These are phyloP conservation scores for Cladosporium sp. DNA, from an alignment of 2,329 filamentous ascomycete genomes.

Conservation along the genomic window DNA sequence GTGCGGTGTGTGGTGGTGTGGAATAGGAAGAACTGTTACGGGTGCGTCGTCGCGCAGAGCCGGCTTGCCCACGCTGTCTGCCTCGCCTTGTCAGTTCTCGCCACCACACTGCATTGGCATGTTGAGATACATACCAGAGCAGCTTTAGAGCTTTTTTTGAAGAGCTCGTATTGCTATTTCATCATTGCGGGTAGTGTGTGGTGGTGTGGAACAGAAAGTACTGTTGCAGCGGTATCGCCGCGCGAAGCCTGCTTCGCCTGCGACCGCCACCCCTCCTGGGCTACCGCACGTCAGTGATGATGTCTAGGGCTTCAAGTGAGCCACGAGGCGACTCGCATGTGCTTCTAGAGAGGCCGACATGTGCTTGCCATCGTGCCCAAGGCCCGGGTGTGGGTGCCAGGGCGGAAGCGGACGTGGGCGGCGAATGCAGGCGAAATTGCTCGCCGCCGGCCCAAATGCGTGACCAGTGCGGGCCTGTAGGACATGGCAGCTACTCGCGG, in stretches of 20 bases:
- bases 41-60: not conserved
- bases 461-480: not conserved
- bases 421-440: not conserved
- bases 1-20: not conserved
- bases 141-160: not conserved
- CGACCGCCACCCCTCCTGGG: not conserved
- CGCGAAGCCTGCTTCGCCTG: not conserved
- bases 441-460: not conserved
- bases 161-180: not conserved
- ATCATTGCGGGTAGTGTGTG: not conserved
- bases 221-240: not conserved
- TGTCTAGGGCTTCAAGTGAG: not conserved
- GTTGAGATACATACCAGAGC: not conserved
- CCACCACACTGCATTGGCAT: too few species aligned
- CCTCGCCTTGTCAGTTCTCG: not conserved
- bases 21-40: not conserved
- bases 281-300: not conserved
- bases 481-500: not conserved
- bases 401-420: not conserved
- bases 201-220: not conserved
- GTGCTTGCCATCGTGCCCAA: not conserved
- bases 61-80: not conserved
- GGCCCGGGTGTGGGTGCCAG: not conserved
- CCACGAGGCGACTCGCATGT: not conserved
- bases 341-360: not conserved